Conservation (phyloP, 352 stramenopile genomes). For the Pythium scleroteichum region DNA sequence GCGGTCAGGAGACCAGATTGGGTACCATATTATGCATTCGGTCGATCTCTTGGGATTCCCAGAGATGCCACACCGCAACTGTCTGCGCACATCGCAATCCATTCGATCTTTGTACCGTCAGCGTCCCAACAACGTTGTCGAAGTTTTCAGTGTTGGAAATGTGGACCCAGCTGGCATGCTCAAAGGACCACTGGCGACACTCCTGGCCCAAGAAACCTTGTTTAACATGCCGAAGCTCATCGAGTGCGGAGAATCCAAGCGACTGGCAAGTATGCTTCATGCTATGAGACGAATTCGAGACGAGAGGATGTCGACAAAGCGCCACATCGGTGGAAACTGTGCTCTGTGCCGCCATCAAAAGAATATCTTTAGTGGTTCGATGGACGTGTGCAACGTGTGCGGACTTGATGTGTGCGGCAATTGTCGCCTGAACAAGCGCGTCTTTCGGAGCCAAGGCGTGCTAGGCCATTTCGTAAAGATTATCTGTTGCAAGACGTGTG, state of each 20-base stretch:
- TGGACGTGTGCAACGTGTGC: constrained; percentile 37
- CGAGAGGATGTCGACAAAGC: neutral
- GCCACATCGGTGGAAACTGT: constrained; percentile 19
- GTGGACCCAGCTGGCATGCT: constrained; percentile 16
- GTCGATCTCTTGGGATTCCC: constrained; percentile 41
- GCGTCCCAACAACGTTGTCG: constrained; percentile 22
- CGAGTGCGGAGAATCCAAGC: constrained; percentile 29
- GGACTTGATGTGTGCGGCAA: constrained; percentile 30
- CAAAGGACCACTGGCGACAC: constrained; percentile 2
- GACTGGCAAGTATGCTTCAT: constrained; percentile 18
- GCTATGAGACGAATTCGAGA: constrained; percentile 12
- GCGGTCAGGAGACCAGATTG: constrained; percentile 32
- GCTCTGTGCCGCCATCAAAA: constrained; percentile 39
- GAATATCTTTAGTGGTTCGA: constrained; percentile 31
- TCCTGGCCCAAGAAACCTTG: constrained; percentile 23
- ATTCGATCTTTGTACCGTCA: constrained; percentile 27
- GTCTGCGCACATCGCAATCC: constrained; percentile 28
- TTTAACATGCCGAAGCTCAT: constrained; percentile 24
- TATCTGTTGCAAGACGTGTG: constrained; percentile 28
- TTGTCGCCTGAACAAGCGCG: constrained; percentile 34
- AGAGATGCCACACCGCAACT: constrained; percentile 34
- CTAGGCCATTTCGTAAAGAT: constrained; percentile 22
- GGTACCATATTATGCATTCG: constrained; percentile 52
- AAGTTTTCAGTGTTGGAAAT: constrained; percentile 27
- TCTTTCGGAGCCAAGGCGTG: constrained; percentile 36